Evolutionary conservation across 2,329 filamentous ascomycete genomes (phyloP).

Genomic region (Malbranchea cinnamomea): DNA sequence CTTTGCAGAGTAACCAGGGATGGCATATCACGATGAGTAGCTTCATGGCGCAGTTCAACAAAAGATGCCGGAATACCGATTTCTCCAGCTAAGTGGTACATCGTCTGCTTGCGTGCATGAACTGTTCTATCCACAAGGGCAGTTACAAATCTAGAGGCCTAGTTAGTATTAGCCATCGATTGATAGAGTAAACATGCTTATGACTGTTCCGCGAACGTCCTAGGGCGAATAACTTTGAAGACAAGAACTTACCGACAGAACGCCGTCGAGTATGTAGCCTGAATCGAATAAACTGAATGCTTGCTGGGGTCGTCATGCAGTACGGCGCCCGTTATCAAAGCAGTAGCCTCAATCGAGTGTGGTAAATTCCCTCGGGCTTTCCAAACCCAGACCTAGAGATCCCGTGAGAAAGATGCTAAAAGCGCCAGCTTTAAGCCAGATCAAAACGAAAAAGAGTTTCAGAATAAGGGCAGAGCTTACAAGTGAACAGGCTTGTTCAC

Average conservation of each 20-base stretch:
- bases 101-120: conserved; percentile 26
- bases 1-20: conserved; percentile 56
- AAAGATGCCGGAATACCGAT: conserved; percentile 47
- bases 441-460: conserved; percentile 1
- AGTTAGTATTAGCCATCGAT: conserved; percentile 2
- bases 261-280: conserved; percentile 30
- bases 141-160: conserved; percentile 26
- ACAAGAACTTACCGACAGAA: conserved; percentile 26
- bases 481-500: conserved; percentile 23
- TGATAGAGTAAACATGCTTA: too few relatives aligned
- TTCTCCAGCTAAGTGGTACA: conserved; percentile 30
- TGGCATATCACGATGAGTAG: conserved; percentile 77
- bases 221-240: conserved; percentile 1
- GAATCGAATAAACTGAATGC: conserved; percentile 30
- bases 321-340: conserved; percentile 31
- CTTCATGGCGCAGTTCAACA: conserved; percentile 78
- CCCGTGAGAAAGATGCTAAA: conserved; percentile 2
- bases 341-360: conserved; percentile 32
- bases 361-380: conserved; percentile 30
- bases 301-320: conserved; percentile 26
- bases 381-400: conserved; percentile 28
- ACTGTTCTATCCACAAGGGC: conserved; percentile 30
- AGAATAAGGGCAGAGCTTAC: too few relatives aligned
- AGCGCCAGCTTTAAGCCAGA: neutral
- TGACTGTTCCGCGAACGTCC: too few relatives aligned